A percentile compares a stretch with the other conserved stretches of the same genome.
phyloP scores from a whole-genome alignment of 108 stramenopile species.

The Nitzschia sp. region DNA sequence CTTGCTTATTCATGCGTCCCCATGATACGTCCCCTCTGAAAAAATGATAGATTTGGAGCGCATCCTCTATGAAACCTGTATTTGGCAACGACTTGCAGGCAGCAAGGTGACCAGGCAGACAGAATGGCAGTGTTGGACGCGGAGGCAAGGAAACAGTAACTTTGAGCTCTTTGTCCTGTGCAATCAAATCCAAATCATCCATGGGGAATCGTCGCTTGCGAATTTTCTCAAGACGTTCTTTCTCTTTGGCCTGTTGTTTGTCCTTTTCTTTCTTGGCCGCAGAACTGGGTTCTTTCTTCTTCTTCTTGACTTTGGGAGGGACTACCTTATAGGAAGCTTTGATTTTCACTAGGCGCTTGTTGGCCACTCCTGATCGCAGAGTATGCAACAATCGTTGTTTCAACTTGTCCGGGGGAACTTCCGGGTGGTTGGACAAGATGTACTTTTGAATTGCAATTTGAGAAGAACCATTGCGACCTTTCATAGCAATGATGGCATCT shows the following conservation, averaged over 20 bases:
- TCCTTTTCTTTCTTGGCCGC: constrained; percentile 35
- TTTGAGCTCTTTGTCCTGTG: constrained; percentile 75
- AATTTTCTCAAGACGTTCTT: constrained; percentile 55
- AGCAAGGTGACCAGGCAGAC: constrained; percentile 17
- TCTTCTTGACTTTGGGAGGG: constrained; percentile 51
- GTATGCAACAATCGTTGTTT: constrained; percentile 52
- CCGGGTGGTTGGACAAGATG: constrained; percentile 52
- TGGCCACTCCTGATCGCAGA: constrained; percentile 63
- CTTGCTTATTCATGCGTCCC: constrained; percentile 30
- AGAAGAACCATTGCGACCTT: constrained; percentile 76
- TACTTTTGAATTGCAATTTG: constrained; percentile 70
- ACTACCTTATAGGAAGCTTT: constrained; percentile 72
- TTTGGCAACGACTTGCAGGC: constrained; percentile 28
- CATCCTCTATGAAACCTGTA: constrained; percentile 40
- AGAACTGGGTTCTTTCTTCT: constrained; percentile 24
- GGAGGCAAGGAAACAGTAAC: constrained; percentile 52
- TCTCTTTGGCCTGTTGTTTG: constrained; percentile 41
- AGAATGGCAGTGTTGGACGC: constrained; percentile 58
- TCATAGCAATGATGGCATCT: constrained; percentile 67
- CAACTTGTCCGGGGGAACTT: constrained; percentile 44
- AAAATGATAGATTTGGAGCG: constrained; percentile 77
- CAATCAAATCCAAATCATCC: constrained; percentile 72
- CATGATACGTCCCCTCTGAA: constrained; percentile 76
- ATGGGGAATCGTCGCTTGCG: constrained; percentile 77
- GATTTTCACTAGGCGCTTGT: constrained; percentile 64